Conservation (phyloP, 495 filamentous ascomycete species). For the Neurospora sublineolata region DNA sequence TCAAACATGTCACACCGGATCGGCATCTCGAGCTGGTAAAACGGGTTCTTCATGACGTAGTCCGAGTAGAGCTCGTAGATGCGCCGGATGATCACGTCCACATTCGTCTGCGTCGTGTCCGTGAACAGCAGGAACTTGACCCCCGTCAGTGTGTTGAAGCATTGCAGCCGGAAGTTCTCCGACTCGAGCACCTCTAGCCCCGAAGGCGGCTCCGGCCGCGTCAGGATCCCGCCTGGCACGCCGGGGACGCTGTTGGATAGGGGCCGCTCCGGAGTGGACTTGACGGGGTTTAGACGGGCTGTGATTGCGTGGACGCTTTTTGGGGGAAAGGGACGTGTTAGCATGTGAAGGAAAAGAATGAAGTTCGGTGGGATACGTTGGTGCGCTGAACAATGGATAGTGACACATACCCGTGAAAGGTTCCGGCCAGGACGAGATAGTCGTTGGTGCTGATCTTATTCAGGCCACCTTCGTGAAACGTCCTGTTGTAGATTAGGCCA, state of each 20-base stretch:
- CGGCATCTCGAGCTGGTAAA: conserved; percentile 96
- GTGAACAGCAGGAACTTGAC: conserved; percentile 95
- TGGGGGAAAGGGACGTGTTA: background rate
- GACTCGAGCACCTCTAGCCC: conserved; percentile 88
- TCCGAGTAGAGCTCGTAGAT: conserved; percentile 94
- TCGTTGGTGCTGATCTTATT: conserved; percentile 87
- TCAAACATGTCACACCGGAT: conserved; percentile 92
- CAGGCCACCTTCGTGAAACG: conserved; percentile 69
- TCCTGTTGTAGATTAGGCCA: conserved; percentile 87
- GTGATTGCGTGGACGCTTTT: conserved; percentile 85
- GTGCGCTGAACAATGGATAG: too few relatives aligned
- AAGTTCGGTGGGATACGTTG: background rate
- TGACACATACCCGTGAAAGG: conserved; percentile 71
- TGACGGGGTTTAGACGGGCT: conserved; percentile 58
- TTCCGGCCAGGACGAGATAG: conserved; percentile 92
- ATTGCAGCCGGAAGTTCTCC: conserved; percentile 83
- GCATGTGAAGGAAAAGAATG: background rate
- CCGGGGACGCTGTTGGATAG: conserved; percentile 20
- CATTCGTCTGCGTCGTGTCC: conserved; percentile 78
- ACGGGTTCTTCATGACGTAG: conserved; percentile 99
- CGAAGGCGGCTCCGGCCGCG: conserved; percentile 44
- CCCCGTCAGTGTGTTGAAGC: conserved; percentile 88
- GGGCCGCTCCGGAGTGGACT: conserved; percentile 20
- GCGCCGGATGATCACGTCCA: conserved; percentile 66
- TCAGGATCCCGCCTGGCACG: conserved; percentile 39